Evolutionary conservation across 2,329 filamentous ascomycete genomes (phyloP).

Genomic region (Tolypocladium endophyticum): DNA sequence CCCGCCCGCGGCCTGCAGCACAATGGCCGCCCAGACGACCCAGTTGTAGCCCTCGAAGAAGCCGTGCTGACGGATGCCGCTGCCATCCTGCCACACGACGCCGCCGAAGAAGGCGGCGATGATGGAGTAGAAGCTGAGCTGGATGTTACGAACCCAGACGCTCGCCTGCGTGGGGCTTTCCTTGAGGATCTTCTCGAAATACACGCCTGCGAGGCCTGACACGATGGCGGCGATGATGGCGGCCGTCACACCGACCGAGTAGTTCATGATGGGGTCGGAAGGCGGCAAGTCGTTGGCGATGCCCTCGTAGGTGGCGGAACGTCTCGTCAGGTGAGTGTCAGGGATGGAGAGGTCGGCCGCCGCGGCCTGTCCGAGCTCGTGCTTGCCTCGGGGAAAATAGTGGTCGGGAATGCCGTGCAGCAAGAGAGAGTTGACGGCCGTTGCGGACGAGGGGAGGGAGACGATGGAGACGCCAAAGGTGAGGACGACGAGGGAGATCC

Average conservation of each 20-base stretch:
- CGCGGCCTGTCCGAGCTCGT: constrained; percentile 55
- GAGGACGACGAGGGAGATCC: constrained; percentile 69
- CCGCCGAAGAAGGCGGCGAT: constrained; percentile 83
- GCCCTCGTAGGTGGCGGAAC: constrained; percentile 84
- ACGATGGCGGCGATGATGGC: constrained; percentile 69
- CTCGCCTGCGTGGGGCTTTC: constrained; percentile 66
- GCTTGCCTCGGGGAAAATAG: constrained; percentile 69
- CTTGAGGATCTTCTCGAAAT: constrained; percentile 86
- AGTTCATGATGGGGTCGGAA: constrained; percentile 54
- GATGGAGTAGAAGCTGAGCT: constrained; percentile 87
- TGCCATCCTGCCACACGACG: constrained; percentile 77
- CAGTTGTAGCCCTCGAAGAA: constrained; percentile 94
- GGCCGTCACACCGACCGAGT: constrained; percentile 66
- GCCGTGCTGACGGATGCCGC: constrained; percentile 69
- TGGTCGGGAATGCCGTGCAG: constrained; percentile 53
- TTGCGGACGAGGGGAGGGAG: constrained; percentile 57
- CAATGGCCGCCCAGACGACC: constrained; percentile 78
- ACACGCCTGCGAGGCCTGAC: constrained; percentile 77
- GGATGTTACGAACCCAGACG: constrained; percentile 90
- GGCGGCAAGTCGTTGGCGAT: constrained; percentile 53
- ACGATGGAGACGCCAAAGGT: constrained; percentile 77
- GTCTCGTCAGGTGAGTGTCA: constrained; percentile 32
- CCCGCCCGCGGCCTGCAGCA: constrained; percentile 74
- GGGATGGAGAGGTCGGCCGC: constrained; percentile 8
- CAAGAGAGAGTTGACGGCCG: constrained; percentile 45